Base-by-base conservation (phyloP, 1,284 basidiomycete species). In the Cystobasidium sp. region DNA sequence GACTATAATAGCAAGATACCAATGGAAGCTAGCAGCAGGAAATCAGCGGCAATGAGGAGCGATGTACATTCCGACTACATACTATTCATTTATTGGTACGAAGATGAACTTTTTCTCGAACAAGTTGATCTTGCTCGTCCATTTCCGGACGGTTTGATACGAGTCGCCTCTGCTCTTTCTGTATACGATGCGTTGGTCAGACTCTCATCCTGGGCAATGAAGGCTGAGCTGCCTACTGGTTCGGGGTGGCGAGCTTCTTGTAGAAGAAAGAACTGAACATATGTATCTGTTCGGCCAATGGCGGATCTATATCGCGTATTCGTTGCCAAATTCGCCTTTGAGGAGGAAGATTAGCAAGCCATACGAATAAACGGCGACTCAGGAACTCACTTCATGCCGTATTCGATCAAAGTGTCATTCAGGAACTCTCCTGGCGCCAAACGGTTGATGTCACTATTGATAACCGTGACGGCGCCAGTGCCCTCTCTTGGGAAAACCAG, bases 201-300 rank as follows among this genome's bases (percentile, higher is more conserved):
- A 63, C 31, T 47, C 58, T 67, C 66, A 75, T 52, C 51, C 71
- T 53, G 43, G 31, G 41, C 22, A 20, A 55, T 72, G 47, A 74
- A 68, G 12, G 55, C 31, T 65, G 3, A 5, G 31, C 31, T 5
- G n/a, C 68, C 67, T 64, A 71, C 75, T 75, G 77, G 49, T 68
- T 63, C 80, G 87, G 88, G 76, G 86, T 86, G 75, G 89, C 89
- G n/a, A 99, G 84, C 80, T 95, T 94, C 83, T 94, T 92, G 85
- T 94, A 98, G 83, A 99, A 98, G 84, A 97, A 99, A 0, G 95
- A 94, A 81, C 90, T 98, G 85, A 99, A 98, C 6, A 99, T 86
- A 80, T 97, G 89, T 1, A 96, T 87, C 78, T 92, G 86, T 6
- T 90, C 86, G 1, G 88, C 91, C 12, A 92, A 83, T 12, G 84